phyloP scores from a whole-genome alignment of 1,139 yeast species.

The Saccharomycopsis hybrid region DNA sequence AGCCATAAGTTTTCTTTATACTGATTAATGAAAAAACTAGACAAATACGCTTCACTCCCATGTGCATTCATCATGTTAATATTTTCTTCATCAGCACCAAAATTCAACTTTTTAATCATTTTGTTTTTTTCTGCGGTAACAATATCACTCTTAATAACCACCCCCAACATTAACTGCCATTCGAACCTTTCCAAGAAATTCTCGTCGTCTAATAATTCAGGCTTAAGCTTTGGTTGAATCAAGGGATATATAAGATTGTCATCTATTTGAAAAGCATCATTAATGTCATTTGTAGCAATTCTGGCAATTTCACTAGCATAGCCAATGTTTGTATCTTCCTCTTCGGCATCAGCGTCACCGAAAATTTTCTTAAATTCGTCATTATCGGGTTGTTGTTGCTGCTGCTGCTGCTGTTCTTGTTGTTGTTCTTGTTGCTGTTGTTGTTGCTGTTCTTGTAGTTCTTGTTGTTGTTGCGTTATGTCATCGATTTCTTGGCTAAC shows the following conservation, averaged over 20 bases:
- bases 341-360: conserved; percentile 24
- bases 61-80: conserved; percentile 26
- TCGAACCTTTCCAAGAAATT: conserved; percentile 75
- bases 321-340: conserved; percentile 21
- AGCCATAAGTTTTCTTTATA: conserved; percentile 63
- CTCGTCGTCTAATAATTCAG: conserved; percentile 41
- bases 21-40: conserved; percentile 38
- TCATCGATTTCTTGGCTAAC: too few species aligned
- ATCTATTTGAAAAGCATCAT: conserved; percentile 26
- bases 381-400: conserved; percentile 13
- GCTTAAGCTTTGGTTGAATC: conserved; percentile 22
- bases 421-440: too few species aligned
- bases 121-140: conserved; percentile 86
- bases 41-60: conserved; percentile 39
- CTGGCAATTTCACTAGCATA: conserved; percentile 20
- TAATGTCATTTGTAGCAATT: conserved; percentile 18
- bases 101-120: conserved; percentile 44
- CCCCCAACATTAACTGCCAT: conserved; percentile 92
- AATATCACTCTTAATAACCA: conserved; percentile 92
- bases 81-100: conserved; percentile 28
- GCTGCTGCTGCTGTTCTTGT: too few species aligned
- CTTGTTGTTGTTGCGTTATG: too few species aligned
- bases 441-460: too few species aligned
- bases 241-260: conserved; percentile 23
- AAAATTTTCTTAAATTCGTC: conserved; percentile 21